Base-by-base conservation (phyloP, 139 green algal genomes). In the Auxenochlorella pyrenoidosa region DNA sequence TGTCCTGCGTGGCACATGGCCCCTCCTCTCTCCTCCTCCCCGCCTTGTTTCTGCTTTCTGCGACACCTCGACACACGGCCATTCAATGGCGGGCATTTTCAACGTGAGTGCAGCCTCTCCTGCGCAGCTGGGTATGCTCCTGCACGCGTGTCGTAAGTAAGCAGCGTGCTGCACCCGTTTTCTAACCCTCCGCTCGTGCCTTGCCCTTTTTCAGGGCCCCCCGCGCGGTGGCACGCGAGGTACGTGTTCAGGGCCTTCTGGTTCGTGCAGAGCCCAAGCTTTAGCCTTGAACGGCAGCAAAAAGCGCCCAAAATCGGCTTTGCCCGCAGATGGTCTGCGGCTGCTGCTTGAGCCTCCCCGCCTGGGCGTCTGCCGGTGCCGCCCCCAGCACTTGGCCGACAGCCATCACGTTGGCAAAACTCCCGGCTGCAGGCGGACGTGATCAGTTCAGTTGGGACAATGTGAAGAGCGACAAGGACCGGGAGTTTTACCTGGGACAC, bases 401-500 rank as follows among this genome's bases (percentile, higher is more conserved):
- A 32, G 4, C 32, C 68, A 19, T 0, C 68, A n/a, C n/a, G n/a
- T n/a, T n/a, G n/a, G n/a, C n/a, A 43, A 26, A 12, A 21, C 13
- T 10, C 70, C 3, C 4, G 22, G 16, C 10, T 34, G 80, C 80
- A 78, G 79, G 79, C 5, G 79, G 90, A 13, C 88, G 86, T 8
- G 92, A 93, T 60, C 90, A 96, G 75, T 97, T 97, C 83, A 92
- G 83, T 36, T 97, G 95, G 95, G 94, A 97, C 36, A 89, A 87
- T 43, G 93, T 96, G 4, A 95, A 94, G 68, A 70, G 59, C 5
- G 91, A 97, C 79, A 92, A 95, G 73, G 91, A 96, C 66, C 58
- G 94, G 5, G 94, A 97, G 47, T 97, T 93, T 54, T 97, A 95
- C 85, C 79, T 97, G 12, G 95, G 95, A 0, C 93, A 97, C 80